A percentile compares a stretch with the other conserved stretches of the same genome.
phyloP scores from a whole-genome alignment of 495 filamentous ascomycete genomes.

The Staphylotrichum tortipilum region DNA sequence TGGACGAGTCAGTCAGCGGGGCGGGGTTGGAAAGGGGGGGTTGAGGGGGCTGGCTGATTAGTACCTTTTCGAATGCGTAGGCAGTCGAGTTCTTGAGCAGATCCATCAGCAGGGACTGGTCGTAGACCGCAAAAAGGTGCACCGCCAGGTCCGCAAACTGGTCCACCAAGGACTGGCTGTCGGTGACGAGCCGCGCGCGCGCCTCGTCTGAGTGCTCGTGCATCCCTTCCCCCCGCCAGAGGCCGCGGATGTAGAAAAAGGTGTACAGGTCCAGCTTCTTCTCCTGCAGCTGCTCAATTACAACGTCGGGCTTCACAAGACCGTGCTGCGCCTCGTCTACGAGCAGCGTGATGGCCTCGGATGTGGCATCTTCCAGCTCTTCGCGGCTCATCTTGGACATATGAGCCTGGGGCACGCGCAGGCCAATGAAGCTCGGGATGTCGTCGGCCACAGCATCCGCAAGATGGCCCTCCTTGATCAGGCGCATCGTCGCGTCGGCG shows the following conservation, averaged over 20 bases:
- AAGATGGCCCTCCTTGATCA: conserved; percentile 77
- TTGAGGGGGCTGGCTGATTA: not conserved
- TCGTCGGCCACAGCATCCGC: conserved; percentile 81
- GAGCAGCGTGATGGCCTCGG: conserved; percentile 75
- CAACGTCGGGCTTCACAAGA: conserved; percentile 66
- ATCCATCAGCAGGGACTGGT: conserved; percentile 69
- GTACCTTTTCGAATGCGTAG: conserved; percentile 66
- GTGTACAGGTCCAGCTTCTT: conserved; percentile 58
- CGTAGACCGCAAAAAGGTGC: conserved; percentile 74
- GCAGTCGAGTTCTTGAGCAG: conserved; percentile 77
- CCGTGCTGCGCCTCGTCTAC: conserved; percentile 87
- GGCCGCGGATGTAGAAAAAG: conserved; percentile 80
- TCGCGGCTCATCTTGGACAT: conserved; percentile 53
- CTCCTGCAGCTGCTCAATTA: conserved; percentile 63
- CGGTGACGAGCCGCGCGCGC: conserved; percentile 38
- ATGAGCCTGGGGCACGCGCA: conserved; percentile 71
- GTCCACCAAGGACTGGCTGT: conserved; percentile 71
- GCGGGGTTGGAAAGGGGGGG: not conserved
- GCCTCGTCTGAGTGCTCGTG: conserved; percentile 34
- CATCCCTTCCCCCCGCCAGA: conserved; percentile 68
- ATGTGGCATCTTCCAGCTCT: conserved; percentile 68
- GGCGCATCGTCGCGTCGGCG: conserved; percentile 74
- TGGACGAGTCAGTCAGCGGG: conserved; percentile 15
- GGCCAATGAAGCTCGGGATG: conserved; percentile 76
- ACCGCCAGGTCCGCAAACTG: conserved; percentile 78